Base-by-base conservation (phyloP, 1,284 basidiomycete species). In the Malassezia caprae region DNA sequence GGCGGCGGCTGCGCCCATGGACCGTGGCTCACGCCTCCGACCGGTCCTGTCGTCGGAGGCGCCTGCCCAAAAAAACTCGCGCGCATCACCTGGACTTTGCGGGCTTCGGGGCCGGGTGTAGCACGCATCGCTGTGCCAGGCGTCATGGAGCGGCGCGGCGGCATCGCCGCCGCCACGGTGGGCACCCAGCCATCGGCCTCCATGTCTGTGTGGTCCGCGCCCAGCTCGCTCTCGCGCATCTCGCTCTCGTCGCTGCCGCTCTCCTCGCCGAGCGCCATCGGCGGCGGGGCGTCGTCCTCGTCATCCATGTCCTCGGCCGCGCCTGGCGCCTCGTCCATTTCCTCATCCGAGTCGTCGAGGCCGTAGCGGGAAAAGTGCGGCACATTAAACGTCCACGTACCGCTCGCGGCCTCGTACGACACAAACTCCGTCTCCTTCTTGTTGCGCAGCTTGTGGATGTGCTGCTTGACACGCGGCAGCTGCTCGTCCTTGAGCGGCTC, bases 361-460 rank as follows among this genome's bases (percentile, higher is more conserved):
- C 73, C 73, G 48, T 75, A 75, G 26, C 73, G 68, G 30, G 63
- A 69, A 44, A 96, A 96, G 78, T 93, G 89, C 72, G 91, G 85
- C 56, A 96, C 93, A 27, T 80, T 82, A 78, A 98, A 98, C 34
- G 83, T 86, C 93, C 94, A 96, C 72, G 82, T 84, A 43, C 93
- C 93, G 63, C 83, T 82, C 63, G 79, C 80, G 43, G 84, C 79
- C 55, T 89, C 84, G 74, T 88, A 96, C 69, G 78, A 79, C 72
- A 89, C 83, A 70, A 93, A 96, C 58, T 83, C 81, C 35, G 90
- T 94, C 53, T 86, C 85, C 71, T 84, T 83, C 80, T 91, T 88
- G 60, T 80, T 82, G 79, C 84, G 84, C 75, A 96, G 78, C 65
- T 87, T 82, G 77, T 87, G 88, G 66, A 90, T 65, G 75, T 93